Base-by-base conservation (phyloP, 2,329 filamentous ascomycete genomes). In the Mycosphaerelloides madeirae region DNA sequence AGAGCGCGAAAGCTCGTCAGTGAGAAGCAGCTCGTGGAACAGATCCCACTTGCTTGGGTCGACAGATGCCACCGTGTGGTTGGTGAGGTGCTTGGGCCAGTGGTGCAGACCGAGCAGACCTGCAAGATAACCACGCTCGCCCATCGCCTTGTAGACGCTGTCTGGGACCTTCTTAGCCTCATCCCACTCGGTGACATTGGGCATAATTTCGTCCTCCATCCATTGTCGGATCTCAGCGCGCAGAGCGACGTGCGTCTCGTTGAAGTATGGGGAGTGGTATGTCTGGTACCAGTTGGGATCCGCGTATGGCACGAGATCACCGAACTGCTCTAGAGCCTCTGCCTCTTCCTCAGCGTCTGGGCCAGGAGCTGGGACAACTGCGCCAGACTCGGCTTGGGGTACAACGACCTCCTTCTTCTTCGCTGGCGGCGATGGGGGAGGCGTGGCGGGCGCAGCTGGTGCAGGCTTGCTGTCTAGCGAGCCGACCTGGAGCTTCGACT, bases 21-120 rank as follows among this genome's bases (percentile, higher is more conserved):
- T 97, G 48, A 98, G 66, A 34, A 97, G 77, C 80, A 97, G 79
- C 77, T 98, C 93, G 71, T 98, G 93, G 82, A 97, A 98, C 34
- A 95, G 80, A 72, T 98, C 93, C 91, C 91, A 98, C 66, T 93
- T 84, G 71, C 96, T 88, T 0, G 86, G 74, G 0, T 84, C 69
- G 11, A 98, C 93, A 38, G 81, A 84, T 70, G 85, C 80, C 58
- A 96, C 79, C 5, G 76, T 73, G 63, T 84, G 79, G 32, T 82
- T 73, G 16, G 81, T 82, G 63, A 91, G 83, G 56, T 95, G 72
- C 48, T 76, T 79, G 12, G 87, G 89, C 71, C 87, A 97, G 3
- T 59, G 53, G 62, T 85, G 76, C 50, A 87, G 78, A 54, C 91
- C 93, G 53, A 98, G 75, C 46, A 97, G 76, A 56, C 93, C 93